Evolutionary conservation across 2,329 filamentous ascomycete genomes (phyloP), one percentile per base, ranked within the genome.

Genomic region (Xylaria multiplex): DNA sequence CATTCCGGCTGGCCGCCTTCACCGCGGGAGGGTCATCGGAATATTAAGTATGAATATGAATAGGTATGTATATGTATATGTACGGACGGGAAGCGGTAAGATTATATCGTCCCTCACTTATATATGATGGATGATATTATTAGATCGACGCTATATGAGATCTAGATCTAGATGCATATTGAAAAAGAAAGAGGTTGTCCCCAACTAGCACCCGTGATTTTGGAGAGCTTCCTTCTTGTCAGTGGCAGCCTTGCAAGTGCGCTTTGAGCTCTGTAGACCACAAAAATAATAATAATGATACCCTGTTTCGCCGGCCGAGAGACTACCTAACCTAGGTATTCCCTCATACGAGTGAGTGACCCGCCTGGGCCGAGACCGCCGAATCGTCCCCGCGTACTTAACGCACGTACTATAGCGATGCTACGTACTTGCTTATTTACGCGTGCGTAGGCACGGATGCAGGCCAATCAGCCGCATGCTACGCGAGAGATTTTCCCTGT

Each of bases 121-220:
- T 59, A 62, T 37, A 27, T 27, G 27, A 27, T 27, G 27, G 27
- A 27, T 27, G 27, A 27, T 27, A 13, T 35, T 32, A 63, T 45
- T 49, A 49, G 56, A 64, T 64, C 65, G 57, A 40, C 60, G 61
- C 50, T 65, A 65, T 65, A 54, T 56, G 43, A 65, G 65, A 68
- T 65, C 65, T 52, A 65, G 58, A 68, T 68, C 62, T 56, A 45
- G 37, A 57, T 57, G n/a, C 30, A 59, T 42, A 42, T 35, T 53
- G 14, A 50, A 46, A 37, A 55, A 49, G 11, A 37, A 27, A 27
- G 52, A 57, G 30, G 16, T 6, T n/a, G 16, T 60, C 63, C 58
- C 59, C 63, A 63, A 61, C 55, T 42, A 27, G 22, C 56, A 24
- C 14, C 14, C 37, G 46, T n/a, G 6, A n/a, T 14, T 24, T 14